phyloP scores from a whole-genome alignment of 345 rosid genomes.

The Brassica incana region DNA sequence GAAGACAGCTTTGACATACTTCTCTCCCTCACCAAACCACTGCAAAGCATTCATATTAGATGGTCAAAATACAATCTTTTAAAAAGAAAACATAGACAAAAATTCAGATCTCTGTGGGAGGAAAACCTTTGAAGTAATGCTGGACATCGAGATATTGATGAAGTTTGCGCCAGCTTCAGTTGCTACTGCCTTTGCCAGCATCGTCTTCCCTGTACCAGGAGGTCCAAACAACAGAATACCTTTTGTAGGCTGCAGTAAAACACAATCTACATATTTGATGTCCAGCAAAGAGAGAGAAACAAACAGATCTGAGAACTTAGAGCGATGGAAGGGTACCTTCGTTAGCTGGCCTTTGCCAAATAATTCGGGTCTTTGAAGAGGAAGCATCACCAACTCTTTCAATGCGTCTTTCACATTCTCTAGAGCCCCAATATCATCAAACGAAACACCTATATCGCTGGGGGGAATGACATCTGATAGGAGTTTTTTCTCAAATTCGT shows the following conservation, averaged over 20 bases:
- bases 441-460: constrained; percentile 89
- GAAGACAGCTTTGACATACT: constrained; percentile 96
- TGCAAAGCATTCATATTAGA: constrained; percentile 42
- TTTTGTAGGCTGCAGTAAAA: constrained; percentile 73
- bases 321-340: constrained; percentile 17
- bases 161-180: constrained; percentile 99
- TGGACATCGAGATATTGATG: constrained; percentile 98
- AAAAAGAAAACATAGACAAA: neutral
- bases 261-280: neutral
- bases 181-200: constrained; percentile 99
- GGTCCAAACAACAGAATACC: constrained; percentile 49
- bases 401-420: constrained; percentile 97
- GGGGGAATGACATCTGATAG: constrained; percentile 97
- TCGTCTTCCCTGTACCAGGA: constrained; percentile 94
- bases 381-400: constrained; percentile 99
- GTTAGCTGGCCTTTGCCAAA: neutral
- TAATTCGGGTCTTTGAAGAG: constrained; percentile 46
- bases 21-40: constrained; percentile 99
- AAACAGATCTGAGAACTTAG: constrained; percentile 2
- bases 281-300: constrained; percentile 1
- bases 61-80: no score
- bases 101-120: neutral
- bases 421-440: constrained; percentile 95
- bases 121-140: constrained; percentile 93
- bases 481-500: constrained; percentile 98